Evolutionary conservation across 1,284 basidiomycete genomes (phyloP).

Genomic region (Mycena sp.): DNA sequence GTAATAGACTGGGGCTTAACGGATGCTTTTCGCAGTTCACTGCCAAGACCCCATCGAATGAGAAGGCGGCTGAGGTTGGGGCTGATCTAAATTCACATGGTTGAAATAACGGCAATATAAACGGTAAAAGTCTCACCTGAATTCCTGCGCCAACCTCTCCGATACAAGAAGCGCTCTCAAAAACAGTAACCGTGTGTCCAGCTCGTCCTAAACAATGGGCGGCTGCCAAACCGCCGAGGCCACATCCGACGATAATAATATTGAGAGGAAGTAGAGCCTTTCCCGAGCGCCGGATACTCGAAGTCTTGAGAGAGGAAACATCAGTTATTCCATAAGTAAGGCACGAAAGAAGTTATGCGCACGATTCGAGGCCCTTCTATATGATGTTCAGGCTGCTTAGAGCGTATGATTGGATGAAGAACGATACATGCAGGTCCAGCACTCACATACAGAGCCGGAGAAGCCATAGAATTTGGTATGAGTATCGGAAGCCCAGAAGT

Average conservation of each 20-base stretch:
- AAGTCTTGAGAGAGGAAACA: neutral
- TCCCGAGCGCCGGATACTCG: neutral
- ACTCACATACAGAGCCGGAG: no score
- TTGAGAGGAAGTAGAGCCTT: slow-evolving; percentile 11
- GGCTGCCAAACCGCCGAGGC: slow-evolving; percentile 56
- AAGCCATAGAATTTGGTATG: no score
- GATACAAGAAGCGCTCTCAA: slow-evolving; percentile 39
- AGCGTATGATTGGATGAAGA: no score
- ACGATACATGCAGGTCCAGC: no score
- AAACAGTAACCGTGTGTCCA: slow-evolving; percentile 54
- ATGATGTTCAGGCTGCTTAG: no score
- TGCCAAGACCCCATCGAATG: slow-evolving; percentile 61
- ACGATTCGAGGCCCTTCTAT: no score
- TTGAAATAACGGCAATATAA: neutral
- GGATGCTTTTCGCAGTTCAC: slow-evolving; percentile 48
- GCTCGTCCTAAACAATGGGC: slow-evolving; percentile 53
- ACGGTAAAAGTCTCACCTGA: slow-evolving; percentile 28
- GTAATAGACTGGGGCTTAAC: slow-evolving; percentile 56
- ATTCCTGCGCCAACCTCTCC: slow-evolving; percentile 52
- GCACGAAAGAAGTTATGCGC: no score
- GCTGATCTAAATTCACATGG: slow-evolving; percentile 38
- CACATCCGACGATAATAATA: slow-evolving; percentile 56
- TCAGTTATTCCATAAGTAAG: no score
- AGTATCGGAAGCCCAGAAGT: no score
- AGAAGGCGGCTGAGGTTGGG: slow-evolving; percentile 61